Percentiles rank a stretch among this genome's conserved stretches.
Evolutionary conservation across 164 flowering plant genomes (phyloP).

Genomic region (Aristolochia californica): DNA sequence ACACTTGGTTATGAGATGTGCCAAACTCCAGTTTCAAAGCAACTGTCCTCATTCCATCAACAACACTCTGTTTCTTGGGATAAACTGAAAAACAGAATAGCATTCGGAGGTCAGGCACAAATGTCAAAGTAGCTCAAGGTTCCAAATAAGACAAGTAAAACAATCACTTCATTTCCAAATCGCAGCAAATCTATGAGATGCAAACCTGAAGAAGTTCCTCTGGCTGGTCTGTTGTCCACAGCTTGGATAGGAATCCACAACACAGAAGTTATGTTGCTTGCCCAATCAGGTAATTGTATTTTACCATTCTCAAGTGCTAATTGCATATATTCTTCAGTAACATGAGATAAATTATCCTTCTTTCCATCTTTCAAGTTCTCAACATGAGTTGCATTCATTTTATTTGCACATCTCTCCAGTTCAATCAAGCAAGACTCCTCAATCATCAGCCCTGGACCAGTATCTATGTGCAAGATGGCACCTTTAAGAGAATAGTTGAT

Average conservation of each 20-base stretch:
- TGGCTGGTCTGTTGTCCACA: slow-evolving; percentile 43
- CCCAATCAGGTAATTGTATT: slow-evolving; percentile 85
- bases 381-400: slow-evolving; percentile 9
- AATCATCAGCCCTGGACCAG: slow-evolving; percentile 89
- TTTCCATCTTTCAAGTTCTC: slow-evolving; percentile 10
- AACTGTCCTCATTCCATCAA: slow-evolving; percentile 93
- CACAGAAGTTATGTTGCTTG: slow-evolving; percentile 55
- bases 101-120: neutral
- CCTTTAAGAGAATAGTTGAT: slow-evolving; percentile 85
- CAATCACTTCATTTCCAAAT: neutral
- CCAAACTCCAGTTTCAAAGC: slow-evolving; percentile 96
- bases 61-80: slow-evolving; percentile 54
- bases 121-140: neutral
- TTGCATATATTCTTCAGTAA: slow-evolving; percentile 25
- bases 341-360: slow-evolving; percentile 16
- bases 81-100: slow-evolving; percentile 24
- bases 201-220: slow-evolving; percentile 73
- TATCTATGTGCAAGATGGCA: slow-evolving; percentile 73
- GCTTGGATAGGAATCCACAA: slow-evolving; percentile 88
- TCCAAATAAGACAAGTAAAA: neutral
- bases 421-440: slow-evolving; percentile 62
- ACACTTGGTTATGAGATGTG: slow-evolving; percentile 71
- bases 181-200: neutral
- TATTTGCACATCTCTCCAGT: slow-evolving; percentile 42
- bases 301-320: slow-evolving; percentile 48